Evolutionary conservation across 352 stramenopile genomes (phyloP), one percentile per base, ranked within the genome.

Genomic region (Globisporangium acanthophoron): DNA sequence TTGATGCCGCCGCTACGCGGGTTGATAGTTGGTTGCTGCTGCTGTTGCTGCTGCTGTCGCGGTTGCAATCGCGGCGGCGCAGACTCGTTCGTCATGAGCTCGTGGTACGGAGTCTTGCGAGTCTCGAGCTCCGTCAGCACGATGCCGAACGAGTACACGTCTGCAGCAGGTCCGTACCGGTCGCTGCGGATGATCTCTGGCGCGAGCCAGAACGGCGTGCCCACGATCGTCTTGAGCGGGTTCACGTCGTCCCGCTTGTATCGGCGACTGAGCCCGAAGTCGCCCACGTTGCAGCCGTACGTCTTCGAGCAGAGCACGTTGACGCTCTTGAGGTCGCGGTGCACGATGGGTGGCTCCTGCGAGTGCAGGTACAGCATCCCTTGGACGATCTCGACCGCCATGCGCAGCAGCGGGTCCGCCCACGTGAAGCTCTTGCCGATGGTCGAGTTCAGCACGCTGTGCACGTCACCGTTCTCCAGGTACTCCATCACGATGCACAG

Each of bases 401-500:
- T 96, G 61, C 94, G 92, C 3, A 96, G 71, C 52, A 96, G 52
- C 20, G 86, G 86, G 58, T 96, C 86, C 31, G 78, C 69, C 86
- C 86, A 96, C 37, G 81, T 87, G 46, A 96, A 94, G 56, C 79
- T 82, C 35, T 83, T 80, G 11, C 83, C 83, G n/a, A 92, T 70
- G 15, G 67, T 78, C 39, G 82, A 91, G 63, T 96, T 83, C 40
- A 96, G 69, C 27, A 94, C 84, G 52, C 74, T 81, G 64, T 96
- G 86, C 79, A 96, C 87, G 56, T 96, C 86, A 20, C 86, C 86
- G 56, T 94, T 92, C 59, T 96, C 86, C n/a, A 96, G 52, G 60
- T 91, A 96, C 52, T 96, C 86, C 82, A 96, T 92, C 29, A 96
- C 78, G 53, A 96, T 93, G 43, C 86, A 96, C 50, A 96, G 57